These are phyloP conservation scores for Rhodotorula glutinis DNA, from an alignment of 1,284 basidiomycete genomes.

Conservation along the genomic window DNA sequence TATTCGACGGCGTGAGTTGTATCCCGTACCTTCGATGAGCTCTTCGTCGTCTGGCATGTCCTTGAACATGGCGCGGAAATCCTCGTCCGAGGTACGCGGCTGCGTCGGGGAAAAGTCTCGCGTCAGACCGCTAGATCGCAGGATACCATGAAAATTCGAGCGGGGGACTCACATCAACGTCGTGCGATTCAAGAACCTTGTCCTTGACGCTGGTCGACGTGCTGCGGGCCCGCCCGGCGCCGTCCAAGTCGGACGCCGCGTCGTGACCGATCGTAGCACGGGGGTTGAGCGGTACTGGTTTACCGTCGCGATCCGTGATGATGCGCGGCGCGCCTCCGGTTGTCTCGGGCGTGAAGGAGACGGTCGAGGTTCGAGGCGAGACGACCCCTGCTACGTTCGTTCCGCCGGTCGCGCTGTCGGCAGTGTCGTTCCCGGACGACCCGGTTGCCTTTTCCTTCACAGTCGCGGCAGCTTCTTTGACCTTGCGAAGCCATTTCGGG, in stretches of 20 bases:
- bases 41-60: slow-evolving; percentile 31
- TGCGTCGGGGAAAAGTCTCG: neutral
- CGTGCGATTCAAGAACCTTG: slow-evolving; percentile 18
- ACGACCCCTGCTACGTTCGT: no score
- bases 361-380: no score
- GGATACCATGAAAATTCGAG: no score
- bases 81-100: slow-evolving; percentile 28
- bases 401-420: neutral
- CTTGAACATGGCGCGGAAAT: slow-evolving; percentile 33
- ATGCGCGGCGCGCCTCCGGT: neutral
- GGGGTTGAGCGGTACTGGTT: slow-evolving; percentile 11
- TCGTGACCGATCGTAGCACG: neutral
- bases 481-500: slow-evolving; percentile 8
- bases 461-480: slow-evolving; percentile 14
- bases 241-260: neutral
- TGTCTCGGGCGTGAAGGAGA: neutral
- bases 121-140: neutral
- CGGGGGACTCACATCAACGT: slow-evolving; percentile 8
- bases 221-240: slow-evolving; percentile 10
- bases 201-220: slow-evolving; percentile 28
- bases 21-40: slow-evolving; percentile 33
- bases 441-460: slow-evolving; percentile 21
- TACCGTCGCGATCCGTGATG: slow-evolving; percentile 24
- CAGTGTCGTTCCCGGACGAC: neutral
- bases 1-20: neutral